A percentile compares a stretch with the other conserved stretches of the same genome.
These are phyloP conservation scores for Curvularia verruculosa DNA, from an alignment of 2,329 filamentous ascomycete species.

Conservation along the genomic window DNA sequence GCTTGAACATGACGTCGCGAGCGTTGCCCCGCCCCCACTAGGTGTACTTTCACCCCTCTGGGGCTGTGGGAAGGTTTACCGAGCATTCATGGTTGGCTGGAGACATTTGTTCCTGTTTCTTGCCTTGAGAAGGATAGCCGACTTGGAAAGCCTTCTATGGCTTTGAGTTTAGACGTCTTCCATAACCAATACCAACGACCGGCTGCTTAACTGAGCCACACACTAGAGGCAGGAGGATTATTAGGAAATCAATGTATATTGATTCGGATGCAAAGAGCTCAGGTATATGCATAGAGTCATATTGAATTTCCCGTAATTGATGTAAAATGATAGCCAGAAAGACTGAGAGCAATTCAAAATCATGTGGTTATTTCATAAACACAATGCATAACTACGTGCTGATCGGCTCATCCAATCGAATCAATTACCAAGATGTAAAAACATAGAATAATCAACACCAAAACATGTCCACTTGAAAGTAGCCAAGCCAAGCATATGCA, in stretches of 20 bases:
- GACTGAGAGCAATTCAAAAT: background rate
- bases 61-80: conserved; percentile 5
- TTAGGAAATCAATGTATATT: background rate
- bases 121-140: background rate
- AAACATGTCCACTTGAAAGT: background rate
- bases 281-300: background rate
- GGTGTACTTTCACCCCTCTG: conserved; percentile 4
- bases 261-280: background rate
- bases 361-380: too few species aligned
- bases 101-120: background rate
- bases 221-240: background rate
- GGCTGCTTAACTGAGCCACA: background rate
- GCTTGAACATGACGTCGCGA: conserved; percentile 21
- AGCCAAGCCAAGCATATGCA: background rate
- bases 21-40: conserved; percentile 19
- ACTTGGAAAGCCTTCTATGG: background rate
- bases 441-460: background rate
- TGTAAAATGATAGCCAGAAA: background rate
- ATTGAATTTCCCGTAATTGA: background rate
- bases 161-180: background rate
- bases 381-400: background rate
- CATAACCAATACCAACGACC: background rate
- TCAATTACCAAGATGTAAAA: background rate
- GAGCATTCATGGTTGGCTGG: background rate
- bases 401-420: too few species aligned